A percentile compares a stretch with the other conserved stretches of the same genome.
phyloP scores from a whole-genome alignment of 257 asterid species.

The Solanum appendiculatum region DNA sequence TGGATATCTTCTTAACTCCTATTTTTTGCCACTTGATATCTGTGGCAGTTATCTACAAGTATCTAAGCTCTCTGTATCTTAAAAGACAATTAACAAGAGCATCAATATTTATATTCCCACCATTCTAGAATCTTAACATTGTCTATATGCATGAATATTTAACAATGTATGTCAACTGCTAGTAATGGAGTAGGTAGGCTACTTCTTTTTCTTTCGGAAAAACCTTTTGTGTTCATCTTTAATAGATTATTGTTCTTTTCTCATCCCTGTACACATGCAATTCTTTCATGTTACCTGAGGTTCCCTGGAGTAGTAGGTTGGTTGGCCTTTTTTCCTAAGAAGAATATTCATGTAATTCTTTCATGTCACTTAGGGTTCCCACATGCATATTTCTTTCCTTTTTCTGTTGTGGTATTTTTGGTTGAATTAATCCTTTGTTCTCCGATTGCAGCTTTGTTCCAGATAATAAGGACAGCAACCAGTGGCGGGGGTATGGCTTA shows the following conservation, averaged over 20 bases:
- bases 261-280: not conserved
- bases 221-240: not conserved
- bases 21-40: not conserved
- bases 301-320: not conserved
- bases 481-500: constrained; percentile 83
- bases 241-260: not conserved
- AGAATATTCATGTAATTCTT: not conserved
- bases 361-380: not conserved
- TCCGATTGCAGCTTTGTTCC: constrained; percentile 60
- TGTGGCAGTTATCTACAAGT: no score
- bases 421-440: not conserved
- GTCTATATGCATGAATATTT: not conserved
- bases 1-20: not conserved
- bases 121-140: not conserved
- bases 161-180: not conserved
- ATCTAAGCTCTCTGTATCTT: not conserved
- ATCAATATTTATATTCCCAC: not conserved
- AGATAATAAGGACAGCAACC: constrained; percentile 89
- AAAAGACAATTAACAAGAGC: not conserved
- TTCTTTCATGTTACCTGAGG: not conserved
- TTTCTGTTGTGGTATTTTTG: not conserved
- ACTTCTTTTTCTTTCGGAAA: not conserved
- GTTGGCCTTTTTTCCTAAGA: not conserved
- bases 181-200: not conserved
- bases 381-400: not conserved